Evolutionary conservation across 2,329 filamentous ascomycete genomes (phyloP), one percentile per base, ranked within the genome.

Genomic region (Phialophora chinensis): DNA sequence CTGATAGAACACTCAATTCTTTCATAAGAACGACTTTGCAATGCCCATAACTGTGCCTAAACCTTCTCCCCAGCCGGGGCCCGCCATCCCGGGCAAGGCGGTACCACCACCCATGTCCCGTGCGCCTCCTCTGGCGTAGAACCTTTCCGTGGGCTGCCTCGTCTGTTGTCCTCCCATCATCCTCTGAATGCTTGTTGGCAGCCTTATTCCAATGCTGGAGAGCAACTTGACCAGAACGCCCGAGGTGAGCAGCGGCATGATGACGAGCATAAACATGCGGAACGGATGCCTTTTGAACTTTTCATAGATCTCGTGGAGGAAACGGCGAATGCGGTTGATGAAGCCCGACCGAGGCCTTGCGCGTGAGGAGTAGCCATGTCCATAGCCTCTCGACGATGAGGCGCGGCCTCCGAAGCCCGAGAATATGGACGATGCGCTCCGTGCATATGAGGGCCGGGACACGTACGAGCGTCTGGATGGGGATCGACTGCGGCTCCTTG

Each of bases 191-290:
- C 83, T 79, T 4, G 83, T 82, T 0, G 93, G 93, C 70, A 97
- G 78, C 69, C 89, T 85, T 67, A 98, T 83, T 25, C 93, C 93
- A 77, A 97, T 91, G 75, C 89, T 88, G 44, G 87, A 86, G 54
- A 97, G 85, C 53, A 97, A 82, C 55, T 90, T 91, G 8, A 89
- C 89, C 71, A 97, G 80, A 31, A 91, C 90, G 35, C 94, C 94
- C 60, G 92, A 92, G 1, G 90, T 93, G 74, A 97, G 82, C 65
- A 98, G 84, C 10, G 94, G 94, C 86, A 97, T 88, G 74, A 97
- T 86, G 69, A 97, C 90, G 69, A 93, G 86, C 83, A 91, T 84
- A 82, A 97, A 91, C 56, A 96, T 91, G 80, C 96, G 96, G 75
- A 92, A 81, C 0, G 93, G 94, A 80, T 97, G 90, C 44, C 88